These are phyloP conservation scores for Cornus suecica DNA, from an alignment of 148 eudicot species.

Conservation along the genomic window DNA sequence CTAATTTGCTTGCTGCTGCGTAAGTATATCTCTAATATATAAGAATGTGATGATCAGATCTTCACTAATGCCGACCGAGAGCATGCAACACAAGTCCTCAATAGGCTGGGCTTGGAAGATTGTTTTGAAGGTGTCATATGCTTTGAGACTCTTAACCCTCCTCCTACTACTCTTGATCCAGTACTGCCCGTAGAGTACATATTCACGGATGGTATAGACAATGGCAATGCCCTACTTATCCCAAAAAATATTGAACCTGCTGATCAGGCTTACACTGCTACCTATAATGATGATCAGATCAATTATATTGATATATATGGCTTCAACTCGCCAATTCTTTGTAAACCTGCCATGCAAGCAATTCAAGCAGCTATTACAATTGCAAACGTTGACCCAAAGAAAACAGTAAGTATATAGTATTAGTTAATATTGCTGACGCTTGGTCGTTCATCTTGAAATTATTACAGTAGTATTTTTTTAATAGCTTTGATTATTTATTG, in stretches of 20 bases:
- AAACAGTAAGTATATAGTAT: slow-evolving; percentile 41
- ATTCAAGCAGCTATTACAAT: slow-evolving; percentile 69
- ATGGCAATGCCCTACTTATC: neutral
- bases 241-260: neutral
- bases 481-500: neutral
- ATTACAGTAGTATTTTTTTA: neutral
- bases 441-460: neutral
- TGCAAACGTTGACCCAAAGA: slow-evolving; percentile 67
- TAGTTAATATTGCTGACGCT: no score
- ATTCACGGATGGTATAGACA: neutral
- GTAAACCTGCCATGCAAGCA: slow-evolving; percentile 72
- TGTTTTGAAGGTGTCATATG: slow-evolving; percentile 91
- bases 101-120: slow-evolving; percentile 65
- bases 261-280: neutral
- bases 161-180: neutral
- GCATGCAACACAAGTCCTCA: slow-evolving; percentile 57
- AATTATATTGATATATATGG: neutral
- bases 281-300: neutral
- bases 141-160: slow-evolving; percentile 79
- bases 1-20: no score
- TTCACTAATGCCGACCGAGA: slow-evolving; percentile 78
- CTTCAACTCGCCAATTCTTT: slow-evolving; percentile 34
- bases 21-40: neutral
- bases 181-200: neutral
- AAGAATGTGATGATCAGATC: slow-evolving; percentile 35